Evolutionary conservation across 768 basidiomycete species (phyloP), one percentile per base, ranked within the genome.

Genomic region (Rhizopogon roseolus): DNA sequence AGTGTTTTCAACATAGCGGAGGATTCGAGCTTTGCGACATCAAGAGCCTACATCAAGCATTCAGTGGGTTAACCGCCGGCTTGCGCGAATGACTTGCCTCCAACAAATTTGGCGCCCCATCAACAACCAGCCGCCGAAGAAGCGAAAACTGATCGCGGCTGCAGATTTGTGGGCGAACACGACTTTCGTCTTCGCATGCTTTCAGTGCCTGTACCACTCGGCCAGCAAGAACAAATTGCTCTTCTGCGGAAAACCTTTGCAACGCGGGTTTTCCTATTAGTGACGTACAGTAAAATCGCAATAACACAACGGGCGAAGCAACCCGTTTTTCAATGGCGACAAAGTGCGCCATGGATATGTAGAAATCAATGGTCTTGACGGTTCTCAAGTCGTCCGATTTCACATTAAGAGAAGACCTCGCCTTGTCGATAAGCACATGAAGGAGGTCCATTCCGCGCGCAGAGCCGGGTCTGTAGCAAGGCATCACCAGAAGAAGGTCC

Each of bases 251-350:
- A 5, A 84, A 72, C 52, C 73, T 76, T 50, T 74, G 74, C 25
- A 85, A 65, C 22, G 73, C 73, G 52, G 76, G 66, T 60, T 78
- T 84, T 38, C 76, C 69, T 22, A 69, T 66, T 39, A 79, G 60
- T 57, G 60, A 61, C 41, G 68, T 64, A 61, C 75, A 73, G 56
- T 82, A 86, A 59, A 83, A 82, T 28, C 72, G 78, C 36, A 86
- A 64, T 14, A 87, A 67, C 48, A 73, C 71, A 28, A 71, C 60
- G 14, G 82, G 70, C 6, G 76, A 69, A 1, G 75, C 73, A 27
- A 74, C 63, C 36, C 62, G 69, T 57, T 71, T 73, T 39, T 76
- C 72, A 39, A 80, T 61, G 41, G 71, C 73, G 19, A 82, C 50
- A 43, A 69, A 72, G 38, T 69, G 65, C 40, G 78, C 75, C 36